Evolutionary conservation across 768 basidiomycete species (phyloP), one percentile per base, ranked within the genome.

Genomic region (Clavaria fumosa): DNA sequence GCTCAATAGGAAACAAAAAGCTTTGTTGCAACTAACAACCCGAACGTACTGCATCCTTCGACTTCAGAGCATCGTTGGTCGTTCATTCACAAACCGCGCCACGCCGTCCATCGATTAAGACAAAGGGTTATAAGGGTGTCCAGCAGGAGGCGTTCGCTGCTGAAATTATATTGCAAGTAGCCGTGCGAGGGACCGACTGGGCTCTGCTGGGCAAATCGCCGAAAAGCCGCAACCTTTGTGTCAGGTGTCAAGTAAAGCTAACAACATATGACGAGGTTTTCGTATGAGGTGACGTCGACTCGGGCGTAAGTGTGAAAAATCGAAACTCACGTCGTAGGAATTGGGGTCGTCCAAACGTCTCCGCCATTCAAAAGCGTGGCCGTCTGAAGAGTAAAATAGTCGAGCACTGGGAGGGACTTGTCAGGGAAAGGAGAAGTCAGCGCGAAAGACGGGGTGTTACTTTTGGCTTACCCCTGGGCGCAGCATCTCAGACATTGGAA

Each of bases 101-200:
- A 56, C 57, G 82, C 81, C 51, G 82, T 55, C 78, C 78, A 83
- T 41, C 81, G 66, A 54, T 81, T 81, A 45, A 84, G 58, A 50
- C 67, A 75, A 37, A 84, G 61, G 5, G 82, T 64, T 27, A 83
- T 57, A 41, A 82, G 57, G 4, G 68, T 64, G 49, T 81, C 69
- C 14, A 77, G 62, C 45, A 83, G 54, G 38, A 82, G 69, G 23
- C 58, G 49, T 42, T 70, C 70, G 34, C 76, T 62, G 31, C 60
- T 63, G 55, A 83, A 82, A 34, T 58, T 66, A 55, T 79, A 82
- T 40, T 69, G 66, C 39, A 83, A 50, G 41, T 69, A 59, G 6
- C 69, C 80, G 50, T 78, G 70, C 23, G 72, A 67, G 32, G 70
- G 70, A 1, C 81, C 80, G 24, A 80, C 66, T 1, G 62, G 67